Evolutionary conservation across 75 land plant species (phyloP).

Genomic region (Picea sitchensis): DNA sequence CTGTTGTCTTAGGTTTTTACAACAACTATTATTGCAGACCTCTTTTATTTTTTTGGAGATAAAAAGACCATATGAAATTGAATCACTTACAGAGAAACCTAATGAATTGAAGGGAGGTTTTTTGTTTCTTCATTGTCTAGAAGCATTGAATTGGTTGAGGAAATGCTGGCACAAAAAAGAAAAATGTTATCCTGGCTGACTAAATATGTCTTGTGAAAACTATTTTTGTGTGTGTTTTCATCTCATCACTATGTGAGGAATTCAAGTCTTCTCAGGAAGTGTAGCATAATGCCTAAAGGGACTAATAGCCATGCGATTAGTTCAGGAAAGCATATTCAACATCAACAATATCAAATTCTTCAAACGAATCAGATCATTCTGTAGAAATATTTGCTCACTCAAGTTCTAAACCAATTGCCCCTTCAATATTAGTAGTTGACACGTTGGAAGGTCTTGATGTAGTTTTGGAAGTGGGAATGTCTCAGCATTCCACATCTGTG

Average conservation of each 20-base stretch:
- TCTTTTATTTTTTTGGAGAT: too few relatives aligned
- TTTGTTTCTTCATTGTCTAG: slow-evolving; percentile 94
- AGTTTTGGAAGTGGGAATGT: slow-evolving; percentile 13
- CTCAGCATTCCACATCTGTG: slow-evolving; percentile 18
- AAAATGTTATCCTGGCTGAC: slow-evolving; percentile 94
- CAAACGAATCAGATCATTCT: background rate
- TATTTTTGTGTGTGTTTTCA: slow-evolving; percentile 81
- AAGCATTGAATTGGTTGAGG: slow-evolving; percentile 94
- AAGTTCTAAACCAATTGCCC: background rate
- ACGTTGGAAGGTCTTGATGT: slow-evolving; percentile 27
- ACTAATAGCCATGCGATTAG: slow-evolving; percentile 14
- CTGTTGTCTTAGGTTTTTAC: too few relatives aligned
- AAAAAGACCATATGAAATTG: slow-evolving; percentile 33
- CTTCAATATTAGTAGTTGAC: slow-evolving; percentile 23
- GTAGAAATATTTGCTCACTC: background rate
- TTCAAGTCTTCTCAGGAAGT: slow-evolving; percentile 28
- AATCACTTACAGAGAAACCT: slow-evolving; percentile 72
- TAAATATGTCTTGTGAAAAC: slow-evolving; percentile 98
- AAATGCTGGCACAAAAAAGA: slow-evolving; percentile 82
- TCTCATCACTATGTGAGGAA: slow-evolving; percentile 75
- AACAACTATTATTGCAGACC: too few relatives aligned
- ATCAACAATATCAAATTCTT: background rate
- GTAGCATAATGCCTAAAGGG: too few relatives aligned
- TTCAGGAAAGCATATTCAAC: slow-evolving; percentile 18
- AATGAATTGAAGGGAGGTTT: slow-evolving; percentile 77